A percentile compares a stretch with the other conserved stretches of the same genome.
These are phyloP conservation scores for Hamigera avellanea DNA, from an alignment of 495 filamentous ascomycete genomes.

Conservation along the genomic window DNA sequence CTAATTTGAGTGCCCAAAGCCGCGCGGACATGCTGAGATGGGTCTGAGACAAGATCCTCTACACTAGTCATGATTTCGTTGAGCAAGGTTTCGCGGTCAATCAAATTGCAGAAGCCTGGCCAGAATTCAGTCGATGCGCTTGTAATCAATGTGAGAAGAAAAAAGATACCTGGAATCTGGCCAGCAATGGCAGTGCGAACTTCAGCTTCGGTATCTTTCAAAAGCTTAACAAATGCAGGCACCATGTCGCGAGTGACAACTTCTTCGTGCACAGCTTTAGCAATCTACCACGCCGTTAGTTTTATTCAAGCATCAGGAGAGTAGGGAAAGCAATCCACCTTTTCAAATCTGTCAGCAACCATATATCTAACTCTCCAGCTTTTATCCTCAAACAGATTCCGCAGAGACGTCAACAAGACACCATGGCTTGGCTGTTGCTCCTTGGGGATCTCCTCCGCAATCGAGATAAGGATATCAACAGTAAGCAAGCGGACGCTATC, in stretches of 20 bases:
- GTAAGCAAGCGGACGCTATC: conserved; percentile 94
- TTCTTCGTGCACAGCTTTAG: conserved; percentile 96
- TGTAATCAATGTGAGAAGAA: not conserved
- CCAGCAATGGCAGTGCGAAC: conserved; percentile 94
- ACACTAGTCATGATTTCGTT: conserved; percentile 96
- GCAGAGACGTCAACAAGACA: conserved; percentile 76
- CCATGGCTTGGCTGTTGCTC: conserved; percentile 96
- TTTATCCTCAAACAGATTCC: conserved; percentile 93
- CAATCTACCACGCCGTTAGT: conserved; percentile 50
- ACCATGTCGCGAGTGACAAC: conserved; percentile 89
- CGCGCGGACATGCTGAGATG: conserved; percentile 91
- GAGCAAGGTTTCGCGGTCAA: conserved; percentile 77
- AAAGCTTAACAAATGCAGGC: conserved; percentile 89
- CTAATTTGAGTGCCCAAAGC: conserved; percentile 95
- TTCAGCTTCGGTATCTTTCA: conserved; percentile 96
- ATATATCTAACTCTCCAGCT: conserved; percentile 99
- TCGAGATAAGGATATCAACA: conserved; percentile 90
- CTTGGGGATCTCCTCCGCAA: conserved; percentile 94
- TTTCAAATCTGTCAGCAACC: conserved; percentile 97
- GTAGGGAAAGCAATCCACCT: conserved; percentile 41
- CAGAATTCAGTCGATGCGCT: conserved; percentile 11
- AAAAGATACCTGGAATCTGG: conserved; percentile 72
- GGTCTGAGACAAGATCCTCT: conserved; percentile 90
- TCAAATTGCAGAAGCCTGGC: conserved; percentile 76
- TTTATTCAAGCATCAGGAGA: conserved; percentile 1